Evolutionary conservation across 2,329 filamentous ascomycete species (phyloP).

Genomic region (Penicillium corylophilum): DNA sequence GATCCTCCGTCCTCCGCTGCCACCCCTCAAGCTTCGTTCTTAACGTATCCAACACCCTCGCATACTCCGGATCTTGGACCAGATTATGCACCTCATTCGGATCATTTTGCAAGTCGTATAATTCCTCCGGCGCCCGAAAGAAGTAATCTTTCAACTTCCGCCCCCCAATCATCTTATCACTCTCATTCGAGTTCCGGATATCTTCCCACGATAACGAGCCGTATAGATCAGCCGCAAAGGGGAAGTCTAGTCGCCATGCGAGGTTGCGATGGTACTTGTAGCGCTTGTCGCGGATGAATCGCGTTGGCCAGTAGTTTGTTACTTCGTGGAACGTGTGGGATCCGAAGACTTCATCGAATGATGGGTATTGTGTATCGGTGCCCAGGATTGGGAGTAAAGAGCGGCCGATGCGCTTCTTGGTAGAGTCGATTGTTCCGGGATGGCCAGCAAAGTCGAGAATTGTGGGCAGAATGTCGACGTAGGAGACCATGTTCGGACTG

Average conservation of each 20-base stretch:
- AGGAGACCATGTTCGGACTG: slow-evolving; percentile 50
- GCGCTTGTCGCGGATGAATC: slow-evolving; percentile 43
- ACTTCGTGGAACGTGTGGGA: slow-evolving; percentile 55
- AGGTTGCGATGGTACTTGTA: slow-evolving; percentile 57
- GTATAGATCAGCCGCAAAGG: slow-evolving; percentile 51
- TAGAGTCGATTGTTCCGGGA: slow-evolving; percentile 2
- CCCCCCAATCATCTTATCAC: slow-evolving; percentile 37
- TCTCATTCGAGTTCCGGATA: slow-evolving; percentile 39
- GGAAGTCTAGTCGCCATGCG: slow-evolving; percentile 52
- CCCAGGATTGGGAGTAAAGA: slow-evolving; percentile 43
- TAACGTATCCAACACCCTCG: slow-evolving; percentile 33
- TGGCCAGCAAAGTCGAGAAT: slow-evolving; percentile 42
- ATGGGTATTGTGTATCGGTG: background rate
- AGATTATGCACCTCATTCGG: slow-evolving; percentile 50
- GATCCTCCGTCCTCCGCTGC: slow-evolving; percentile 36
- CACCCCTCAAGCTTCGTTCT: slow-evolving; percentile 34
- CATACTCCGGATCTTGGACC: slow-evolving; percentile 34
- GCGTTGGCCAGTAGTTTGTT: slow-evolving; percentile 53
- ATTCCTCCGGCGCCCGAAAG: slow-evolving; percentile 45
- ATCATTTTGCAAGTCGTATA: slow-evolving; percentile 50
- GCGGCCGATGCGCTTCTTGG: slow-evolving; percentile 23
- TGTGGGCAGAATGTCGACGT: slow-evolving; percentile 49
- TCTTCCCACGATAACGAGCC: slow-evolving; percentile 46
- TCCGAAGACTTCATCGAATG: slow-evolving; percentile 44
- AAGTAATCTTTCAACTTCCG: slow-evolving; percentile 46